These are phyloP conservation scores for Leccinum arenicola DNA, from an alignment of 768 basidiomycete species.

Conservation along the genomic window DNA sequence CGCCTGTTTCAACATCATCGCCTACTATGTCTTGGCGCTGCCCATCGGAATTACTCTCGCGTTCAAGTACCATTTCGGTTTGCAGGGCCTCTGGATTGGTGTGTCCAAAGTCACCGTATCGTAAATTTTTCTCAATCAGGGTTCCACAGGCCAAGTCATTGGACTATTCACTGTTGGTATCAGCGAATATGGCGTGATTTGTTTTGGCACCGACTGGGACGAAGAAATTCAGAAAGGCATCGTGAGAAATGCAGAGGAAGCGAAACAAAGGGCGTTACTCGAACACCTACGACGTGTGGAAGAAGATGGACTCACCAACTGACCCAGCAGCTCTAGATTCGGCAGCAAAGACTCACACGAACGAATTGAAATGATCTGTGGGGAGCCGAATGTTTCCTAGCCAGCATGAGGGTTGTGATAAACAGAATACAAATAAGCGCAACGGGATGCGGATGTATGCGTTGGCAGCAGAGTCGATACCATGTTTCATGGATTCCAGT, in stretches of 20 bases:
- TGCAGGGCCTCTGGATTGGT: constrained; percentile 55
- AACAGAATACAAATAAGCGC: not conserved
- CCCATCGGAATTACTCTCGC: constrained; percentile 53
- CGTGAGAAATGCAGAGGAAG: constrained; percentile 34
- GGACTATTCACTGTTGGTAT: constrained; percentile 71
- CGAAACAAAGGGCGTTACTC: constrained; percentile 26
- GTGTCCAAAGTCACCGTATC: not conserved
- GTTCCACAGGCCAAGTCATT: constrained; percentile 59
- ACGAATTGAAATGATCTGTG: not conserved
- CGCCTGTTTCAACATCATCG: constrained; percentile 68
- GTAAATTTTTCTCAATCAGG: constrained; percentile 8
- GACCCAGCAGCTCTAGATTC: not conserved
- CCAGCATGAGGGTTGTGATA: not conserved
- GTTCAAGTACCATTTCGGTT: constrained; percentile 41
- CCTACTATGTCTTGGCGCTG: constrained; percentile 55
- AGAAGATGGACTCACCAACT: constrained; percentile 17
- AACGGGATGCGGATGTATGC: not conserved
- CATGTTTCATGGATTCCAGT: not conserved
- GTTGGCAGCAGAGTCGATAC: not conserved
- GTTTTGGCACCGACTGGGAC: constrained; percentile 50
- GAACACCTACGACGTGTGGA: constrained; percentile 20
- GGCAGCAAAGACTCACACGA: not conserved
- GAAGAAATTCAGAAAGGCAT: constrained; percentile 42
- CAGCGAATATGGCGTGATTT: constrained; percentile 62
- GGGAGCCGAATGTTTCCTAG: not conserved